Evolutionary conservation across 2,329 filamentous ascomycete species (phyloP), one percentile per base, ranked within the genome.

Genomic region (Eutypella sp.): DNA sequence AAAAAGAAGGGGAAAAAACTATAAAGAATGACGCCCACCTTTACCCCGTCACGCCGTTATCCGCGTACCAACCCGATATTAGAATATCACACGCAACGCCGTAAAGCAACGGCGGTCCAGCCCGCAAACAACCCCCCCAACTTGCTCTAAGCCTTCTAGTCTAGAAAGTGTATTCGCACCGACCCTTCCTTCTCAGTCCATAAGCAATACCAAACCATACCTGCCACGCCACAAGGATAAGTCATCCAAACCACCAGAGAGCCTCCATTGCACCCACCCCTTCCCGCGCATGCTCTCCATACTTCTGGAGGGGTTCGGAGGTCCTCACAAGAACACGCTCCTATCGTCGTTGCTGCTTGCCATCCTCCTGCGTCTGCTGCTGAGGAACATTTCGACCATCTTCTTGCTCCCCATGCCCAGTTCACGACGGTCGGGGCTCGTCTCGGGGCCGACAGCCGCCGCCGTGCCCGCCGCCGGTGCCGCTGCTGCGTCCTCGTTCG

Each of bases 331-430:
- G 47, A 69, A 66, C 1, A 60, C 65, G 25, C 49, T 58, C n/a
- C 56, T 56, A 5, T 68, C 66, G 3, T 68, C 66, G 3, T 65
- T 64, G 41, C 63, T 67, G 11, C 67, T 68, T 20, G 63, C 58
- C 31, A 71, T 67, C 11, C 67, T 65, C 49, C 60, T 71, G 15
- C 71, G 67, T 16, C 76, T 67, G 40, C 69, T 76, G 48, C 66
- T 77, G 23, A 80, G 61, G 55, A 80, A 79, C 41, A 73, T 47
- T 43, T 80, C 75, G 7, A 80, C 75, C 72, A 80, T 78, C 36
- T 66, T 65, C 57, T 71, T 71, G 53, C 74, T 75, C 2, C 72
- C 72, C 48, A 69, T 58, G 0, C 58, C 59, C 47, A n/a, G n/a
- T n/a, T n/a, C n/a, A n/a, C 71, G 68, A 0, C 61, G n/a, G 10